Evolutionary conservation across 768 basidiomycete species (phyloP).

Genomic region (Hericium alpestre): DNA sequence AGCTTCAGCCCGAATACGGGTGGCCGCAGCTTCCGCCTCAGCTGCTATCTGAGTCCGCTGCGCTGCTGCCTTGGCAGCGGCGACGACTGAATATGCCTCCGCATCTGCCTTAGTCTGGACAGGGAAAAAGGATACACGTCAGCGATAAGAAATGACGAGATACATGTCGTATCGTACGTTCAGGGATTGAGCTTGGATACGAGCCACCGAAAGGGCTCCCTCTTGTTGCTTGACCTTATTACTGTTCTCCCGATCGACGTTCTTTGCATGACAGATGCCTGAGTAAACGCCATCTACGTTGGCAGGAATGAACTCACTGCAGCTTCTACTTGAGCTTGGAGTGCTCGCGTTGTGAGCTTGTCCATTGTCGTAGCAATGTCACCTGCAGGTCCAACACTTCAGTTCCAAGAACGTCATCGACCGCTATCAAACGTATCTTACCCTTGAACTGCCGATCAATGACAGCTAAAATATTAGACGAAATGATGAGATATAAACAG

Average conservation of each 20-base stretch:
- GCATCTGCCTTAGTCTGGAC: constrained; percentile 58
- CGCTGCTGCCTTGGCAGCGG: constrained; percentile 67
- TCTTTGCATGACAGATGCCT: constrained; percentile 29
- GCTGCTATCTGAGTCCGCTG: constrained; percentile 59
- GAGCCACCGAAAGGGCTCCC: constrained; percentile 65
- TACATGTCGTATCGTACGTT: constrained; percentile 27
- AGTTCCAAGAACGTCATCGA: not conserved
- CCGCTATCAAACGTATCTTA: not conserved
- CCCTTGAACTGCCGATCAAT: constrained; percentile 83
- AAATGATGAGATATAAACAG: not conserved
- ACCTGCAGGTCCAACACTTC: constrained; percentile 18
- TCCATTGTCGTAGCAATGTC: constrained; percentile 82
- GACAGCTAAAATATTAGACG: constrained; percentile 41
- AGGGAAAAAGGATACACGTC: not conserved
- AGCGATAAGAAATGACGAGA: not conserved
- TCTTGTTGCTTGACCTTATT: constrained; percentile 83
- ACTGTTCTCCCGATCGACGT: constrained; percentile 79
- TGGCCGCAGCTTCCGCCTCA: constrained; percentile 69
- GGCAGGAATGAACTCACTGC: constrained; percentile 36
- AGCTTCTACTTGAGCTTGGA: constrained; percentile 83
- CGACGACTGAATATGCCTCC: constrained; percentile 63
- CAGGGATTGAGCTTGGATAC: constrained; percentile 59
- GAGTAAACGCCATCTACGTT: not conserved
- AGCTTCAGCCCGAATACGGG: constrained; percentile 62
- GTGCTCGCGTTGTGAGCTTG: constrained; percentile 70